A percentile compares a stretch with the other conserved stretches of the same genome.
Evolutionary conservation across 2,329 filamentous ascomycete genomes (phyloP).

Genomic region (Colletotrichum plurivorum): DNA sequence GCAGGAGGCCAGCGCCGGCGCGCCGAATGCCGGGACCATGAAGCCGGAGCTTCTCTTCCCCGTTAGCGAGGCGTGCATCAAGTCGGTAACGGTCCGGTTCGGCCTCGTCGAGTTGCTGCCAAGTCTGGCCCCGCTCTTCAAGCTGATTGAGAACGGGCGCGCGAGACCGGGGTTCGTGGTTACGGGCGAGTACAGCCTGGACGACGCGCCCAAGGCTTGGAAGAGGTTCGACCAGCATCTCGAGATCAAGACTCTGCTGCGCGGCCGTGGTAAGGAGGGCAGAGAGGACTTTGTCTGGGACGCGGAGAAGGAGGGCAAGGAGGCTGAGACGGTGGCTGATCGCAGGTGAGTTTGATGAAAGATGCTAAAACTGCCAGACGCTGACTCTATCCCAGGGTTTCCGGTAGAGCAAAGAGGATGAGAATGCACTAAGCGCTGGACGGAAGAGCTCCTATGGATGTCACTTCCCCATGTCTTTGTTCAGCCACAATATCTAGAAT

Average conservation of each 20-base stretch:
- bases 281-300: conserved; percentile 13
- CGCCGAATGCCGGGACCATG: conserved; percentile 37
- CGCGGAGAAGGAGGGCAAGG: background rate
- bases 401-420: conserved; percentile 4
- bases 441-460: background rate
- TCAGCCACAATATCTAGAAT: background rate
- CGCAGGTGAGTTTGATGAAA: background rate
- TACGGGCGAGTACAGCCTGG: conserved; percentile 45
- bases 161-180: conserved; percentile 48
- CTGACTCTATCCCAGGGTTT: background rate
- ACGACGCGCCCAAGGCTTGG: conserved; percentile 47
- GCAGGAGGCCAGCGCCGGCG: conserved; percentile 33
- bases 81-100: conserved; percentile 35
- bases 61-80: conserved; percentile 41
- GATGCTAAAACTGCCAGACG: background rate
- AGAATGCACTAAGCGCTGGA: conserved; percentile 11
- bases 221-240: conserved; percentile 44
- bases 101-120: conserved; percentile 34
- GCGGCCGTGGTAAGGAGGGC: conserved; percentile 8
- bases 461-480: background rate
- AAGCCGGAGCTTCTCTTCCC: conserved; percentile 39
- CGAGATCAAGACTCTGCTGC: conserved; percentile 43
- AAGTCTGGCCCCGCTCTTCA: conserved; percentile 42
- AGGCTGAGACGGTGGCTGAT: background rate
- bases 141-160: conserved; percentile 44